Percentiles rank a stretch among this genome's conserved stretches.
phyloP scores from a whole-genome alignment of 805 yeast genomes.

The Candida sphagnicola region DNA sequence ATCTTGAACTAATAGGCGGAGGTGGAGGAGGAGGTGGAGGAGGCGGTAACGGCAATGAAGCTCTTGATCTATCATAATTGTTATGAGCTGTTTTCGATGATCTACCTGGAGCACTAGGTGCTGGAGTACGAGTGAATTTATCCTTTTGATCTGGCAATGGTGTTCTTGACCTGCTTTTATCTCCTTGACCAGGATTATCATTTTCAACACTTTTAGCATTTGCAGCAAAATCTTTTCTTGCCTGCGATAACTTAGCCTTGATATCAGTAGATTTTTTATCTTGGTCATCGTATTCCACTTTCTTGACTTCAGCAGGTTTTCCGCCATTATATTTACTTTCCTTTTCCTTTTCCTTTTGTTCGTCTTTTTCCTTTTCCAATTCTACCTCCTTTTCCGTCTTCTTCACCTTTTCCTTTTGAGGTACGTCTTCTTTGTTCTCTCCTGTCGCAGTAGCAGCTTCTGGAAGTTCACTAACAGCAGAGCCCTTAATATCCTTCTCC shows the following conservation, averaged over 20 bases:
- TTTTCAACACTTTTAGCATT: slow-evolving; percentile 3
- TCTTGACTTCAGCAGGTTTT: slow-evolving; percentile 1
- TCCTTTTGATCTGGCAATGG: slow-evolving; percentile 12
- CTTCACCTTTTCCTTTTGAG: not conserved
- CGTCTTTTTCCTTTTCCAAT: not conserved
- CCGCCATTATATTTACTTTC: slow-evolving; percentile 4
- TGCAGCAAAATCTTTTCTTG: slow-evolving; percentile 17
- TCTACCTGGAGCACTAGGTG: slow-evolving; percentile 1
- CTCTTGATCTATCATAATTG: slow-evolving; percentile 3
- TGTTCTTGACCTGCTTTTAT: slow-evolving; percentile 5
- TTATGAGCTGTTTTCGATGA: slow-evolving; percentile 1
- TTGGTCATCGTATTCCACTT: slow-evolving; percentile 1
- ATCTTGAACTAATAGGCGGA: slow-evolving; percentile 7
- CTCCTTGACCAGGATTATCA: not conserved
- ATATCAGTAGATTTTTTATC: slow-evolving; percentile 9
- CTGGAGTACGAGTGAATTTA: not conserved
- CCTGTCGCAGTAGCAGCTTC: not conserved
- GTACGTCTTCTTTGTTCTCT: not conserved
- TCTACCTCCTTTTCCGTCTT: not conserved
- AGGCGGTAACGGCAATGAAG: slow-evolving; percentile 5
- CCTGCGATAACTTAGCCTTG: slow-evolving; percentile 18
- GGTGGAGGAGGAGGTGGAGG: slow-evolving; percentile 13
- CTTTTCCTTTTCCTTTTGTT: slow-evolving; percentile 6
- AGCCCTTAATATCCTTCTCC: not conserved
- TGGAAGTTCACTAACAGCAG: not conserved